A percentile compares a stretch with the other conserved stretches of the same genome.
Evolutionary conservation across 139 green algal genomes (phyloP).

Genomic region (Chlorella vulgaris): DNA sequence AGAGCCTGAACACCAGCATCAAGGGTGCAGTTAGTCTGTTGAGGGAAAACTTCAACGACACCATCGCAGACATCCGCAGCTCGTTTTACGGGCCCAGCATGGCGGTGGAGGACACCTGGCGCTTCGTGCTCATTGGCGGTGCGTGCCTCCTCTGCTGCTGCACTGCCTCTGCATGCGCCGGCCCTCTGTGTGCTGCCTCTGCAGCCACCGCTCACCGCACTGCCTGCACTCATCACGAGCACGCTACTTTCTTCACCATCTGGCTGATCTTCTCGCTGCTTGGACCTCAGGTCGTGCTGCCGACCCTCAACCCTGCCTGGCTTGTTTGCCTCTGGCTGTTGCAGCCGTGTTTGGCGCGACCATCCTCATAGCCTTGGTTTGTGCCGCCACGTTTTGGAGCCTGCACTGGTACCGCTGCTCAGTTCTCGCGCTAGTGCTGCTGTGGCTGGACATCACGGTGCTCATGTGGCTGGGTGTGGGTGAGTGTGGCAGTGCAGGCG

Average conservation of each 20-base stretch:
- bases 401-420: conserved; percentile 2
- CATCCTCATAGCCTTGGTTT: conserved; percentile 17
- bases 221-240: background rate
- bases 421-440: conserved; percentile 5
- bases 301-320: background rate
- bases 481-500: conserved; percentile 4
- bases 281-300: background rate
- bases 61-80: conserved; percentile 2
- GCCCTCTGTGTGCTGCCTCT: too few relatives aligned
- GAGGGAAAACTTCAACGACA: background rate
- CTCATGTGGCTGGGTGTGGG: conserved; percentile 47
- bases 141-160: background rate
- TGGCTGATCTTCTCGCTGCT: background rate
- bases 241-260: background rate
- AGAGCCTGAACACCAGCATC: background rate
- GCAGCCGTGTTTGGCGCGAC: conserved; percentile 23
- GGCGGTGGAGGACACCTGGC: conserved; percentile 25
- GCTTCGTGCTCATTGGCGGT: conserved; percentile 36
- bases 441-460: conserved; percentile 39
- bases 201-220: too few relatives aligned
- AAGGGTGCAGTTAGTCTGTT: background rate
- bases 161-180: background rate
- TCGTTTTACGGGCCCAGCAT: conserved; percentile 11
- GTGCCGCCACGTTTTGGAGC: background rate
- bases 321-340: background rate